phyloP scores from a whole-genome alignment of 306 rosid species.

The Fagus sylvatica region DNA sequence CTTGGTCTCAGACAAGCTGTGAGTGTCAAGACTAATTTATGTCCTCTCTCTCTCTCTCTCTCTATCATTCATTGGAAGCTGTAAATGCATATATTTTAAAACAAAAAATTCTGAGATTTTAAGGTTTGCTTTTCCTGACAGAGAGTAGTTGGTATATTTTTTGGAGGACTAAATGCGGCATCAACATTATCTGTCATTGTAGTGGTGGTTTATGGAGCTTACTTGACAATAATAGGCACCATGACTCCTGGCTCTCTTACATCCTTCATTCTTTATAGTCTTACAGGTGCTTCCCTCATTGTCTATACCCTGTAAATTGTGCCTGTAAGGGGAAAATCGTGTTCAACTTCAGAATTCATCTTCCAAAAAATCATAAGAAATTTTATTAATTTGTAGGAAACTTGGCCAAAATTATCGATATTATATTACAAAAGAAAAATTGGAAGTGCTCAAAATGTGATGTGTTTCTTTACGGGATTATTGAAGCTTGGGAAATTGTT shows the following conservation, averaged over 20 bases:
- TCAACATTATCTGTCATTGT: conserved; percentile 42
- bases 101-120: neutral
- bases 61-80: neutral
- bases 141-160: conserved; percentile 46
- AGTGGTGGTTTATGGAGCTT: conserved; percentile 51
- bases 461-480: neutral
- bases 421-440: neutral
- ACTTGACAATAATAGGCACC: conserved; percentile 40
- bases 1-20: conserved; percentile 54
- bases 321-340: neutral
- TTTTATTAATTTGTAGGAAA: too few species aligned
- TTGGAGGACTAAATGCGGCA: conserved; percentile 50
- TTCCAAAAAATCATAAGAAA: too few species aligned
- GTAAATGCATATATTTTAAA: neutral
- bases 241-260: conserved; percentile 45
- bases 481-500: neutral
- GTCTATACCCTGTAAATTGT: neutral
- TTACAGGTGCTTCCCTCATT: conserved; percentile 38
- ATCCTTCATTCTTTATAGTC: conserved; percentile 52
- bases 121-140: conserved; percentile 17
- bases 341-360: neutral
- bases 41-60: neutral
- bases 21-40: conserved; percentile 8
- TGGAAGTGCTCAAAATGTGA: neutral
- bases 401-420: too few species aligned